phyloP scores from a whole-genome alignment of 1,139 yeast genomes.

The Debaryomycetaceae sp. region DNA sequence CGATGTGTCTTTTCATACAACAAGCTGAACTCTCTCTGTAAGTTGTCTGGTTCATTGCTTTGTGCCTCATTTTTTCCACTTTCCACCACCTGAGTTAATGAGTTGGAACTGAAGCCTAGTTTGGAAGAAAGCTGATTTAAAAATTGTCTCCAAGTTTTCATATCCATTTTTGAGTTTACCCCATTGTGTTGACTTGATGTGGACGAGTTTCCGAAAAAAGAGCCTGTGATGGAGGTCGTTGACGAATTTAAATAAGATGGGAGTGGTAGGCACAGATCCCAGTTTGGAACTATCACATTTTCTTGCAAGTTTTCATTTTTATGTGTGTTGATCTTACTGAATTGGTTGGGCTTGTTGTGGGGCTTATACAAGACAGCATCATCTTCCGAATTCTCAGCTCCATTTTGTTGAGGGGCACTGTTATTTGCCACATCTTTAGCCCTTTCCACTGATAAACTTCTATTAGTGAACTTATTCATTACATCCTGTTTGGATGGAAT shows the following conservation, averaged over 20 bases:
- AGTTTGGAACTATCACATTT: conserved; percentile 42
- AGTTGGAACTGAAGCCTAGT: conserved; percentile 36
- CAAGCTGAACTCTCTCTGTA: conserved; percentile 34
- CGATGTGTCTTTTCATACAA: conserved; percentile 39
- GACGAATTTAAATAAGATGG: conserved; percentile 17
- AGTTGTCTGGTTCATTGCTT: conserved; percentile 13
- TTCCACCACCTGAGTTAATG: conserved; percentile 27
- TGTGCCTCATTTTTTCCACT: conserved; percentile 10
- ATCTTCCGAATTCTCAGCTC: conserved; percentile 18
- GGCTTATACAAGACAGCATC: conserved; percentile 49
- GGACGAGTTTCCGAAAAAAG: conserved; percentile 24
- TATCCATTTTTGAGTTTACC: conserved; percentile 20
- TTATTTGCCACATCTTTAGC: conserved; percentile 37
- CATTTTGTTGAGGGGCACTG: conserved; percentile 15
- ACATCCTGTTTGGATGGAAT: conserved; percentile 19
- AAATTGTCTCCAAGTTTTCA: conserved; percentile 37
- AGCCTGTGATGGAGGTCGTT: conserved; percentile 8
- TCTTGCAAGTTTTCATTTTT: conserved; percentile 42
- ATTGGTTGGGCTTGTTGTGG: conserved; percentile 40
- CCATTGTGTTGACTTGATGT: conserved; percentile 21
- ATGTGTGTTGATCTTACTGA: conserved; percentile 43
- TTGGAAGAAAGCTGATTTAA: conserved; percentile 34
- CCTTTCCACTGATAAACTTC: conserved; percentile 49
- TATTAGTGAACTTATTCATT: conserved; percentile 23
- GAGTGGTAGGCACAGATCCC: conserved; percentile 38